Conservation (phyloP, 768 basidiomycete species). For the Serendipita sp. region DNA sequence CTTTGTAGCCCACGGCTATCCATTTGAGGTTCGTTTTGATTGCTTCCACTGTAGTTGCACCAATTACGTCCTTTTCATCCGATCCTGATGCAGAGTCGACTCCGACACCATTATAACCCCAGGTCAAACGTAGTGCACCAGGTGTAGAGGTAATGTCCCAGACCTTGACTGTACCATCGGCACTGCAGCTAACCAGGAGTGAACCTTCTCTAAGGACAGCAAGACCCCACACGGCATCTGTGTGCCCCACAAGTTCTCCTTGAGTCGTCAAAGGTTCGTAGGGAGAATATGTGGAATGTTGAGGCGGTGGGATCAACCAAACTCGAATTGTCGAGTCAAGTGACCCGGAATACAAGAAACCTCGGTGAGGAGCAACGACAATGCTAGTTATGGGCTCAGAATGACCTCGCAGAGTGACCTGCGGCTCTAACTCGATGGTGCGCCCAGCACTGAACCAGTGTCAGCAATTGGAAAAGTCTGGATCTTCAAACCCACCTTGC, state of each 20-base stretch:
- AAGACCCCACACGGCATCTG: constrained; percentile 94
- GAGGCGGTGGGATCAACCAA: constrained; percentile 64
- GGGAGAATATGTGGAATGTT: constrained; percentile 81
- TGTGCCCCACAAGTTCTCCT: constrained; percentile 77
- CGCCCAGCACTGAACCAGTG: constrained; percentile 36
- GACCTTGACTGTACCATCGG: constrained; percentile 83
- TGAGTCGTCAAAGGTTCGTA: constrained; percentile 68
- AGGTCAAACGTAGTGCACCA: constrained; percentile 54
- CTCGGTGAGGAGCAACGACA: constrained; percentile 59
- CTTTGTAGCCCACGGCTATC: constrained; percentile 81
- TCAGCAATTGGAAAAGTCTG: constrained; percentile 13
- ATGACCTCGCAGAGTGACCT: constrained; percentile 86
- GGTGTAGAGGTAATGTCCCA: constrained; percentile 72
- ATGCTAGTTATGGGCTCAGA: constrained; percentile 81
- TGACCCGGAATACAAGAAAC: constrained; percentile 77
- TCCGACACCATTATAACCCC: constrained; percentile 64
- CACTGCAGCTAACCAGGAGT: constrained; percentile 75
- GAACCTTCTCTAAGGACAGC: constrained; percentile 70
- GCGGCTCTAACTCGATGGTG: constrained; percentile 81
- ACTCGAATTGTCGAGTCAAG: constrained; percentile 86
- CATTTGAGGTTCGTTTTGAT: constrained; percentile 71
- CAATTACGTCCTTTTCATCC: constrained; percentile 29
- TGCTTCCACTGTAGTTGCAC: constrained; percentile 72
- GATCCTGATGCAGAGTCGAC: constrained; percentile 22
- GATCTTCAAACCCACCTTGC: constrained; percentile 44